These are phyloP conservation scores for Gossypium gossypioides DNA, from an alignment of 441 rosid genomes.

Conservation along the genomic window DNA sequence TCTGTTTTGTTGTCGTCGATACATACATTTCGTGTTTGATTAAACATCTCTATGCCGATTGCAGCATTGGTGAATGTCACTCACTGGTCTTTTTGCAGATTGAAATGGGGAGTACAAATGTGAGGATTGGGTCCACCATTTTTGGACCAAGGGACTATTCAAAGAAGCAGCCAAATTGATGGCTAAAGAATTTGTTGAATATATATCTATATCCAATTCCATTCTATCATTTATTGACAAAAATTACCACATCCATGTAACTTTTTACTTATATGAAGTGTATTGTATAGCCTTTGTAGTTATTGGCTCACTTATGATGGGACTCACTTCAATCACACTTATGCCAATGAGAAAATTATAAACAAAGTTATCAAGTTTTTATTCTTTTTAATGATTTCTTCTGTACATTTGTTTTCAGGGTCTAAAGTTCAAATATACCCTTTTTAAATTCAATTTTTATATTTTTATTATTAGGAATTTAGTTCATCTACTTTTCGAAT, in stretches of 20 bases:
- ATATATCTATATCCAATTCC: not conserved
- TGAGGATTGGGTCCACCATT: constrained; percentile 81
- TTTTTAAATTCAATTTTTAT: too few relatives aligned
- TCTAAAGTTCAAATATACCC: too few relatives aligned
- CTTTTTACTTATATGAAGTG: not conserved
- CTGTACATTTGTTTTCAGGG: too few relatives aligned
- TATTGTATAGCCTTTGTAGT: too few relatives aligned
- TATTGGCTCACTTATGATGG: too few relatives aligned
- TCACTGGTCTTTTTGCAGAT: constrained; percentile 41
- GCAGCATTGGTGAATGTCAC: not conserved
- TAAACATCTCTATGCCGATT: not conserved
- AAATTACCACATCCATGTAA: not conserved
- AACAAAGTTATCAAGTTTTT: too few relatives aligned
- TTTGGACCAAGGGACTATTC: constrained; percentile 78
- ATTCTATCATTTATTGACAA: not conserved
- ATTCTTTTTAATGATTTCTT: too few relatives aligned
- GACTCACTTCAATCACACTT: too few relatives aligned
- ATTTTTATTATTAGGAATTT: too few relatives aligned
- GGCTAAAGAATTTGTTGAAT: not conserved
- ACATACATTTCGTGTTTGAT: not conserved
- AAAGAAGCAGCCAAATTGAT: constrained; percentile 26
- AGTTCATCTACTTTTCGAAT: too few relatives aligned
- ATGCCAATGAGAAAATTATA: too few relatives aligned
- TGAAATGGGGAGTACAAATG: constrained; percentile 81
- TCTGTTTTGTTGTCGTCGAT: not conserved